phyloP scores from a whole-genome alignment of 2,329 filamentous ascomycete genomes.

The Arthroderma uncinatum region DNA sequence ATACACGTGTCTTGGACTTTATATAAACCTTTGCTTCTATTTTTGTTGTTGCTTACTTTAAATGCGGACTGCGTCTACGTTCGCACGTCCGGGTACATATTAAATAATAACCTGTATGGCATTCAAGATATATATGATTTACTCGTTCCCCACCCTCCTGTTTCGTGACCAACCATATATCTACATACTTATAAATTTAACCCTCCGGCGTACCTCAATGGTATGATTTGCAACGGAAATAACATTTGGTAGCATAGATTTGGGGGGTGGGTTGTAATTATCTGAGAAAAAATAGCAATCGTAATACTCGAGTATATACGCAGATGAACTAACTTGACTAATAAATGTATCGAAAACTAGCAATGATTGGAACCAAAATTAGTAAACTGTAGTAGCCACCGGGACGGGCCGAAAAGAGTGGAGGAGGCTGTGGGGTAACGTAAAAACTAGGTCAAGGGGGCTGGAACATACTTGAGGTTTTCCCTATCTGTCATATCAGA shows the following conservation, averaged over 20 bases:
- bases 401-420: not conserved
- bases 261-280: no score
- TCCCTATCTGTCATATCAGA: constrained; percentile 45
- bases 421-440: no score
- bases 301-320: not conserved
- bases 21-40: not conserved
- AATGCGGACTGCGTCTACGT: no score
- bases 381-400: not conserved
- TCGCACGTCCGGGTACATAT: not conserved
- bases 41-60: not conserved
- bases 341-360: constrained; percentile 26
- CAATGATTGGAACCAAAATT: not conserved
- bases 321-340: constrained; percentile 11
- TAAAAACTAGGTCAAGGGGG: no score
- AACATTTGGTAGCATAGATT: no score
- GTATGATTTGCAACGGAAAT: no score
- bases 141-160: no score
- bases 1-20: not conserved
- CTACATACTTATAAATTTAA: no score
- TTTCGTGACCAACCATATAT: no score
- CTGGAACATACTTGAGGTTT: constrained; percentile 37
- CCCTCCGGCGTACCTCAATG: no score
- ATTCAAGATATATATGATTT: not conserved
- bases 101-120: not conserved
- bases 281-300: no score